Conservation (phyloP, 257 asterid genomes). For the Ilex aquifolium region DNA sequence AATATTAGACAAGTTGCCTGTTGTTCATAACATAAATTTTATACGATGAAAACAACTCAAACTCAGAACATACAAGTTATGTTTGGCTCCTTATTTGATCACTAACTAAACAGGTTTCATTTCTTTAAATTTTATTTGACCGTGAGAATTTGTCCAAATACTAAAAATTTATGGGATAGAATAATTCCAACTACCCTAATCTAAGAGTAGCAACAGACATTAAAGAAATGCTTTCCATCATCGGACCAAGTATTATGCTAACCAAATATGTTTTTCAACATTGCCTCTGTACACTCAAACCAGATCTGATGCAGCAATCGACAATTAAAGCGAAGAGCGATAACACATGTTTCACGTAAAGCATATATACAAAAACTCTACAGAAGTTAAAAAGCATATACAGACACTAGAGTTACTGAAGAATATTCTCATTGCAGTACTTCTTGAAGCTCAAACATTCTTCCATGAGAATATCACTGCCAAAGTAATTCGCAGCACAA, state of each 20-base stretch:
- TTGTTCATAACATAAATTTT: too few relatives aligned
- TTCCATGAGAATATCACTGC: slow-evolving; percentile 70
- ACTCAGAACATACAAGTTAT: too few relatives aligned
- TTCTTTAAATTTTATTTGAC: too few relatives aligned
- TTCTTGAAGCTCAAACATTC: slow-evolving; percentile 86
- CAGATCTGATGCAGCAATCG: background rate
- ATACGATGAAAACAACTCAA: too few relatives aligned
- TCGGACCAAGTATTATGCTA: background rate
- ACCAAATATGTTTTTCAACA: background rate
- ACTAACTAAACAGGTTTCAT: too few relatives aligned
- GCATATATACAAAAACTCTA: background rate
- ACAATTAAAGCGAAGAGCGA: background rate
- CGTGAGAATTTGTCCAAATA: too few relatives aligned
- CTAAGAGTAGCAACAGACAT: too few relatives aligned
- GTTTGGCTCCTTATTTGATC: too few relatives aligned
- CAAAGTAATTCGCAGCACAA: background rate
- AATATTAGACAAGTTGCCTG: too few relatives aligned
- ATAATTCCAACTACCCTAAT: too few relatives aligned
- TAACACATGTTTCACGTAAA: background rate
- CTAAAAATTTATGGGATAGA: too few relatives aligned
- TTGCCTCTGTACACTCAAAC: background rate
- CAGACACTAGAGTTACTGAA: slow-evolving; percentile 20
- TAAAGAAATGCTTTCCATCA: too few relatives aligned
- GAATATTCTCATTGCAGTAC: slow-evolving; percentile 58
- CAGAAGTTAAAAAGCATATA: background rate